phyloP scores from a whole-genome alignment of 768 basidiomycete species.

The Amanita thiersii region DNA sequence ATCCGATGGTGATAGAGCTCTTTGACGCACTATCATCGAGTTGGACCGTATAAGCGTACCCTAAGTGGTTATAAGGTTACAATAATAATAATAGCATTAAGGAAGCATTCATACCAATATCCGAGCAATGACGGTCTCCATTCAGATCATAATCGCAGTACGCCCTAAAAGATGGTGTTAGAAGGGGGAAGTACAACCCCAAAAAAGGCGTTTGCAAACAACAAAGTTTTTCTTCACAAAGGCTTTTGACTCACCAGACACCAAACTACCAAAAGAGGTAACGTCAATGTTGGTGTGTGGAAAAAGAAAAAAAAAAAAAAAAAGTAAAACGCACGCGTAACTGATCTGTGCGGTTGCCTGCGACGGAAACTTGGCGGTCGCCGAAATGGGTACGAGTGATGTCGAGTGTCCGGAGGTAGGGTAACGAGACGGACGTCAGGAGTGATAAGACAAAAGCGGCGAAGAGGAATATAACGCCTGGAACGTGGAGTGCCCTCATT shows the following conservation, averaged over 20 bases:
- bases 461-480: conserved; percentile 45
- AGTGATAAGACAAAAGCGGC: conserved; percentile 59
- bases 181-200: not conserved
- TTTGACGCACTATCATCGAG: conserved; percentile 26
- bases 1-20: conserved; percentile 31
- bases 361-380: conserved; percentile 14
- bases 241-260: conserved; percentile 43
- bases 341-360: conserved; percentile 27
- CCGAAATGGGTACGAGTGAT: conserved; percentile 50
- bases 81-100: not conserved
- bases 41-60: conserved; percentile 47
- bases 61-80: conserved; percentile 18
- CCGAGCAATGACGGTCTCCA: conserved; percentile 39
- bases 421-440: conserved; percentile 64
- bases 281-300: conserved; percentile 2
- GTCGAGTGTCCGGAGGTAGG: conserved; percentile 60
- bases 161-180: conserved; percentile 33
- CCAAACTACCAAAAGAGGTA: conserved; percentile 42
- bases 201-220: not conserved
- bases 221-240: too few species aligned
- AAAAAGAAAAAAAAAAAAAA: conserved; percentile 1
- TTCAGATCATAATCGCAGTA: conserved; percentile 44
- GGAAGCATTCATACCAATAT: conserved; percentile 33
- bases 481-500: conserved; percentile 48
- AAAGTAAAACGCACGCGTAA: conserved; percentile 40